Base-by-base conservation (phyloP, 1,139 yeast species). In the Taphrina communis region DNA sequence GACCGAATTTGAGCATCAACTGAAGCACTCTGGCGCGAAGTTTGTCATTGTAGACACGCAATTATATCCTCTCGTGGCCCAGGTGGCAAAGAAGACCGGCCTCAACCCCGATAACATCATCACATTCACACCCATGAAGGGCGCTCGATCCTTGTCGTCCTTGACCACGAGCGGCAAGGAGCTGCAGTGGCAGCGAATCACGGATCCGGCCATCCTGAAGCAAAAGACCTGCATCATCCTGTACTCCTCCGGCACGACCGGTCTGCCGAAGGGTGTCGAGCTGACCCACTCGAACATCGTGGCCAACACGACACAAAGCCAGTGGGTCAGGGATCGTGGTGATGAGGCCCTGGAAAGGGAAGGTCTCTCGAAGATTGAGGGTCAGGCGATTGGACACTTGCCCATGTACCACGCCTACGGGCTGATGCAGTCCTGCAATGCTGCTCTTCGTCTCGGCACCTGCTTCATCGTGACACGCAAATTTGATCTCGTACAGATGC, bases 241-340 rank as follows among this genome's bases (percentile, higher is more conserved):
- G 71, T 89, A 88, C 77, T 88, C 95, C 3, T 86, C 91, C 2
- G 94, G 94, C 44, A 88, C 94, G n/a, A 86, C 91, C 1, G 93
- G 81, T 58, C 65, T 66, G 17, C 89, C 90, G 11, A 87, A 87
- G 75, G 90, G 90, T 38, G 94, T 88, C 31, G 84, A 84, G 68
- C 81, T 88, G 71, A 81, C 86, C 14, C 91, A 89, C 70, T 77
- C 70, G 70, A 80, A 80, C 70, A 73, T 80, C 62, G 72, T 78
- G 11, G 72, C 79, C 42, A 78, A 80, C 70, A 67, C 72, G 9
- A 72, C 74, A 42, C 72, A 71, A 36, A 25, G 51, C 12, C 52
- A 50, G 55, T 57, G 41, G 39, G 67, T 63, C 41, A 46, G 61
- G 44, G 67, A 63, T 31, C 67, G 56, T 12, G 67, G 67, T 14